Percentiles rank a stretch among this genome's conserved stretches.
Conservation (phyloP, 2,329 filamentous ascomycete genomes). For the Neofusicoccum ribis region DNA sequence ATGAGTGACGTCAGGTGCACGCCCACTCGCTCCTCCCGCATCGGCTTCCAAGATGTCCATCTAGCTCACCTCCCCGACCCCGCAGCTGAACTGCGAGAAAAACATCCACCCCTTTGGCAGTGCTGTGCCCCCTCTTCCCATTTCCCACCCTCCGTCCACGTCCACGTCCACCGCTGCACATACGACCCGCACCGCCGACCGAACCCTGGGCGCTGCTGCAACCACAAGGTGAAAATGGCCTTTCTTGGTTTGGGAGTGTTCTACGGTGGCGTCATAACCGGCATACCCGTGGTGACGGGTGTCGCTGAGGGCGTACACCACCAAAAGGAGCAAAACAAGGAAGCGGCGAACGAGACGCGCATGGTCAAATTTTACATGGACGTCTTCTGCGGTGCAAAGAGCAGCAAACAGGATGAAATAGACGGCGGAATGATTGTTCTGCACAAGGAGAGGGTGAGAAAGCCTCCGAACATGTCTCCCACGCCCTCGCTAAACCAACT, state of each 20-base stretch:
- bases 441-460: constrained; percentile 45
- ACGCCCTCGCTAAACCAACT: not conserved
- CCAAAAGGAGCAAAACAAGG: constrained; percentile 52
- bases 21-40: not conserved
- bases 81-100: not conserved
- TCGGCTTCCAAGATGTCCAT: not conserved
- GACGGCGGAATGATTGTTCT: constrained; percentile 48
- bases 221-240: constrained; percentile 24
- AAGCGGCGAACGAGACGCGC: constrained; percentile 50
- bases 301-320: constrained; percentile 53
- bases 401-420: constrained; percentile 39
- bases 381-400: constrained; percentile 43
- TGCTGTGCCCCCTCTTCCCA: not conserved
- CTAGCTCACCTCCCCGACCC: not conserved
- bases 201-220: not conserved
- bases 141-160: not conserved
- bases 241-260: constrained; percentile 36
- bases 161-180: too few relatives aligned
- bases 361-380: constrained; percentile 56
- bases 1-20: not conserved
- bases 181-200: too few relatives aligned
- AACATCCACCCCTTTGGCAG: too few relatives aligned
- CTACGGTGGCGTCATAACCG: constrained; percentile 42
- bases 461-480: not conserved
- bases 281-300: constrained; percentile 52